phyloP scores from a whole-genome alignment of 208 protist genomes.

The Trypanosoma congolense region DNA sequence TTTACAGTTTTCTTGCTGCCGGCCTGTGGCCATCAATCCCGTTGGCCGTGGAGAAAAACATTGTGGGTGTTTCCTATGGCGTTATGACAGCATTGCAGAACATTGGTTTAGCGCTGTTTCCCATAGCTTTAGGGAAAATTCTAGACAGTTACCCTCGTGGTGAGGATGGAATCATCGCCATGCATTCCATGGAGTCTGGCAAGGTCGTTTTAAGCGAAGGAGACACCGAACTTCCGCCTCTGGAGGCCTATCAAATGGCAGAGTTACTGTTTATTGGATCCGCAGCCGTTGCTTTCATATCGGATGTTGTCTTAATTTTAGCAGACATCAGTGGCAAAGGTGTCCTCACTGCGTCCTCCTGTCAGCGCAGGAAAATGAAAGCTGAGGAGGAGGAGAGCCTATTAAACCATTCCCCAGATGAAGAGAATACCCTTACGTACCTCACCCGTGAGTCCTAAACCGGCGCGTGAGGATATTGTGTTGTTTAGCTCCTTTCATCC shows the following conservation, averaged over 20 bases:
- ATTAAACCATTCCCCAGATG: conserved; percentile 6
- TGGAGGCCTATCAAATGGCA: conserved; percentile 60
- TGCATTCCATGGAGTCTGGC: neutral
- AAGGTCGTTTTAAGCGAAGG: too few relatives aligned
- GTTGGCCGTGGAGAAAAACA: conserved; percentile 56
- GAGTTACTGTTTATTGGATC: conserved; percentile 51
- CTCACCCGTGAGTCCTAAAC: conserved; percentile 4
- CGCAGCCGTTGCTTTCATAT: conserved; percentile 33
- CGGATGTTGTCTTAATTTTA: conserved; percentile 45
- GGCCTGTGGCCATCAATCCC: conserved; percentile 86
- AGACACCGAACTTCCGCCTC: conserved; percentile 25
- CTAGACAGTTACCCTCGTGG: conserved; percentile 49
- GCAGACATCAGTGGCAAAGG: conserved; percentile 38
- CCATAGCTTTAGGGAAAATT: conserved; percentile 56
- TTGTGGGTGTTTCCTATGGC: conserved; percentile 84
- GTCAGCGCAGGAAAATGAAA: conserved; percentile 29
- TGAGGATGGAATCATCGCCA: neutral
- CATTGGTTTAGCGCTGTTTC: conserved; percentile 71
- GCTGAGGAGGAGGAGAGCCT: conserved; percentile 10
- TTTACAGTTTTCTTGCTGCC: conserved; percentile 85
- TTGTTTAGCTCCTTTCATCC: conserved; percentile 5
- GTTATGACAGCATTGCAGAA: conserved; percentile 91
- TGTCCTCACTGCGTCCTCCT: conserved; percentile 43
- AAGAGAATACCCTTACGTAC: conserved; percentile 10
- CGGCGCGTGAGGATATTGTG: neutral